Conservation (phyloP, 2,329 filamentous ascomycete species). For the Exophiala sideris region DNA sequence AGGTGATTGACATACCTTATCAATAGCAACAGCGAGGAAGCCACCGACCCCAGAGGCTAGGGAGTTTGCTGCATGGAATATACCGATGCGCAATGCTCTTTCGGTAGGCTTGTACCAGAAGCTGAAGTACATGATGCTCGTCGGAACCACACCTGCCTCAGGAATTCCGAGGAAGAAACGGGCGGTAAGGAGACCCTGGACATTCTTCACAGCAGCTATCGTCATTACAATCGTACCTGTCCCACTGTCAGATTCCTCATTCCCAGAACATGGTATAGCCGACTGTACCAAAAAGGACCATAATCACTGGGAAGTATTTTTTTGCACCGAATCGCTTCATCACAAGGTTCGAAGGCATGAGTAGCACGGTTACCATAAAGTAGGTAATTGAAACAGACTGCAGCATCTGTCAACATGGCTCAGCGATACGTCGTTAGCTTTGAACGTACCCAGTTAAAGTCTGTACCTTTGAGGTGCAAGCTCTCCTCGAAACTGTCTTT, state of each 20-base stretch:
- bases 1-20: constrained; percentile 11
- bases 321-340: constrained; percentile 26
- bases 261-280: not conserved
- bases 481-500: constrained; percentile 12
- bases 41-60: constrained; percentile 25
- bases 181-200: constrained; percentile 20
- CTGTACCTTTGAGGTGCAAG: constrained; percentile 18
- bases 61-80: constrained; percentile 28
- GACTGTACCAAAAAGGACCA: constrained; percentile 35
- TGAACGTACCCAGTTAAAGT: constrained; percentile 26
- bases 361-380: constrained; percentile 23
- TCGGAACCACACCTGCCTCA: constrained; percentile 27
- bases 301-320: constrained; percentile 45
- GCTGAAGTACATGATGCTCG: constrained; percentile 30
- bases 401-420: not conserved
- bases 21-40: constrained; percentile 22
- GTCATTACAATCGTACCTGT: constrained; percentile 25
- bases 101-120: constrained; percentile 31
- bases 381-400: constrained; percentile 26
- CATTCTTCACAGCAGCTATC: constrained; percentile 16
- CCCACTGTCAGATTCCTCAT: not conserved
- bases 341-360: constrained; percentile 25
- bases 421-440: not conserved
- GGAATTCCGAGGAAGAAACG: constrained; percentile 27
- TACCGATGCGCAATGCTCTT: constrained; percentile 26